Evolutionary conservation across 208 protist species (phyloP).

Genomic region (Sergeia podlipaevii): DNA sequence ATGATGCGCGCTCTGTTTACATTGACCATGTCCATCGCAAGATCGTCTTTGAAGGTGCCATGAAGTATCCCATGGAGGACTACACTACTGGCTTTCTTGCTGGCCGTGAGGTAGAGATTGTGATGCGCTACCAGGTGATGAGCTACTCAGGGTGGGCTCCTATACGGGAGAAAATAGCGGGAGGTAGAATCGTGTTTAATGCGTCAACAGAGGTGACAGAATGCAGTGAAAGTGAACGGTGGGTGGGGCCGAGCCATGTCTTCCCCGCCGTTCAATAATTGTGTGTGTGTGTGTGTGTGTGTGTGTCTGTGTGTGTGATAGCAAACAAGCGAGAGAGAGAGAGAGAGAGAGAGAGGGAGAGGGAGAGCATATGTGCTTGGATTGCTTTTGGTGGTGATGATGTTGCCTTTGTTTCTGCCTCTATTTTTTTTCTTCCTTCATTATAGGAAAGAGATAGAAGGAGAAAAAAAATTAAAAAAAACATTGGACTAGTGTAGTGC

Average conservation of each 20-base stretch:
- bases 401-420: no score
- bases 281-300: slow-evolving; percentile 1
- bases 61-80: slow-evolving; percentile 62
- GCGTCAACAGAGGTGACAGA: slow-evolving; percentile 4
- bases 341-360: no score
- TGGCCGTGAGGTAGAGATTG: slow-evolving; percentile 30
- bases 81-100: slow-evolving; percentile 14
- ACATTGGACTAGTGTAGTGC: no score
- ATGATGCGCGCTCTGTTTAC: slow-evolving; percentile 25
- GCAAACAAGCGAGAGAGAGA: background rate
- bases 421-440: no score
- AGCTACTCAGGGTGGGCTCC: slow-evolving; percentile 67
- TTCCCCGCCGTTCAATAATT: background rate
- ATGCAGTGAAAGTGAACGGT: slow-evolving; percentile 2
- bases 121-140: slow-evolving; percentile 73
- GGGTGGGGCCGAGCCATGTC: background rate
- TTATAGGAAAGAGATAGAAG: no score
- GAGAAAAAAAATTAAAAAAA: no score
- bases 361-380: no score
- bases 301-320: background rate
- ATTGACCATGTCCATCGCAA: slow-evolving; percentile 31
- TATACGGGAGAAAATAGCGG: slow-evolving; percentile 28
- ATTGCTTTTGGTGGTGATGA: no score
- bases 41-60: slow-evolving; percentile 34
- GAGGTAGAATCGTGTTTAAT: slow-evolving; percentile 1